Conservation (phyloP, 2,329 filamentous ascomycete species). For the Claviceps purpurea region DNA sequence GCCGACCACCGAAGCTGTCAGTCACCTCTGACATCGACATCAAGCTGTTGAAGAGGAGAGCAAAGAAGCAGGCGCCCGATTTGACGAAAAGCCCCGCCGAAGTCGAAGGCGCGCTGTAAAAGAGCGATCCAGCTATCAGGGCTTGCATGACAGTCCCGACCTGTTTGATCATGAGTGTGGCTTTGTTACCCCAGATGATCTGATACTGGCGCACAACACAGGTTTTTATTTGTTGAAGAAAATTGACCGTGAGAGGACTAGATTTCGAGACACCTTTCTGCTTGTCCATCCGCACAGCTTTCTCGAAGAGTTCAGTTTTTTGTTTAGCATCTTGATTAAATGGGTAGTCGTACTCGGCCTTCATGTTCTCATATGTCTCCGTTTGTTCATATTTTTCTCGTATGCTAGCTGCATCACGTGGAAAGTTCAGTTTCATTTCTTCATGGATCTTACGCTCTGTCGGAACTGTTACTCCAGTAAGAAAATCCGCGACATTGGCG, state of each 20-base stretch:
- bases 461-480: constrained; percentile 53
- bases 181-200: constrained; percentile 51
- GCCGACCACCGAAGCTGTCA: constrained; percentile 45
- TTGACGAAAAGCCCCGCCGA: constrained; percentile 51
- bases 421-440: constrained; percentile 27
- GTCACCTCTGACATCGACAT: constrained; percentile 54
- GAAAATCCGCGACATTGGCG: constrained; percentile 51
- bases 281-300: constrained; percentile 40
- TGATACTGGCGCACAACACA: constrained; percentile 49
- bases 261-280: constrained; percentile 35
- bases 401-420: constrained; percentile 31
- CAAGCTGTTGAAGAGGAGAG: constrained; percentile 48
- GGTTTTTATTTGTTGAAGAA: constrained; percentile 40
- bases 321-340: constrained; percentile 31
- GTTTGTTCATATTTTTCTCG: constrained; percentile 38
- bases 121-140: constrained; percentile 51
- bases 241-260: constrained; percentile 43
- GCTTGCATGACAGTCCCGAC: constrained; percentile 43
- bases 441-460: constrained; percentile 50
- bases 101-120: constrained; percentile 47
- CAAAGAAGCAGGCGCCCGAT: constrained; percentile 49
- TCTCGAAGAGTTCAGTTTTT: constrained; percentile 39
- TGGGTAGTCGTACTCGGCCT: constrained; percentile 43
- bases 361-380: constrained; percentile 34
- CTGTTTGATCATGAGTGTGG: constrained; percentile 50